A percentile compares a stretch with the other conserved stretches of the same genome.
Conservation (phyloP, 345 rosid species). For the Turnera subulata region DNA sequence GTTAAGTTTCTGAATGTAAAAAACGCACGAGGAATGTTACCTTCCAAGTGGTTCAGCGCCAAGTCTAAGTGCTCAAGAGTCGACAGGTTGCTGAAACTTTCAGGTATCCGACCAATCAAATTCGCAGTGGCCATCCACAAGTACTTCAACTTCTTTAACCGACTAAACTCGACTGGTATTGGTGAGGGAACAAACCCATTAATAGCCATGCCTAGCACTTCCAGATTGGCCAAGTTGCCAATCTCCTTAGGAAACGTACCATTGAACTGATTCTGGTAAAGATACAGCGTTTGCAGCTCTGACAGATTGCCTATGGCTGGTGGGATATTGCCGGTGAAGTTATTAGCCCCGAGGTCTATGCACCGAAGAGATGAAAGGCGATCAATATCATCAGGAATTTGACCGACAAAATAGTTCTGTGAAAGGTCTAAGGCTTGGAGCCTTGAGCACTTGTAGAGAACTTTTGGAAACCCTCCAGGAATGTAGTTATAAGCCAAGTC, state of each 20-base stretch:
- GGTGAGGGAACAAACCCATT: conserved; percentile 48
- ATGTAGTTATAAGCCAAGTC: conserved; percentile 44
- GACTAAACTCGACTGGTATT: conserved; percentile 64
- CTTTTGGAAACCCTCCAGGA: conserved; percentile 55
- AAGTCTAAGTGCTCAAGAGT: conserved; percentile 52
- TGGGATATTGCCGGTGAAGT: conserved; percentile 74
- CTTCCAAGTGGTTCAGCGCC: conserved; percentile 43
- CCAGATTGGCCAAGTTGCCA: conserved; percentile 58
- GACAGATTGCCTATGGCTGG: conserved; percentile 39
- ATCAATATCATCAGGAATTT: conserved; percentile 60
- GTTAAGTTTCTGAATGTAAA: conserved; percentile 54
- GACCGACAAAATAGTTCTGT: conserved; percentile 56
- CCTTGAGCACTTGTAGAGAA: conserved; percentile 56
- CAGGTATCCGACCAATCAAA: conserved; percentile 62
- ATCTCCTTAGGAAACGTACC: conserved; percentile 84
- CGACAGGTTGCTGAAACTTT: conserved; percentile 36
- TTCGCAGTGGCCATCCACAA: conserved; percentile 49
- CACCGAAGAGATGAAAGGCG: conserved; percentile 39
- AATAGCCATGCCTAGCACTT: conserved; percentile 34
- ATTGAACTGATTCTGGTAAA: conserved; percentile 43
- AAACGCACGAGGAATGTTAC: conserved; percentile 43
- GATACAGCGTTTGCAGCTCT: conserved; percentile 33
- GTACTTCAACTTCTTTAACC: conserved; percentile 41
- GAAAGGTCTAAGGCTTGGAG: conserved; percentile 59
- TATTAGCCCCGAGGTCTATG: conserved; percentile 51